Conservation (phyloP, 768 basidiomycete genomes). For the Psilocybe tampanensis region DNA sequence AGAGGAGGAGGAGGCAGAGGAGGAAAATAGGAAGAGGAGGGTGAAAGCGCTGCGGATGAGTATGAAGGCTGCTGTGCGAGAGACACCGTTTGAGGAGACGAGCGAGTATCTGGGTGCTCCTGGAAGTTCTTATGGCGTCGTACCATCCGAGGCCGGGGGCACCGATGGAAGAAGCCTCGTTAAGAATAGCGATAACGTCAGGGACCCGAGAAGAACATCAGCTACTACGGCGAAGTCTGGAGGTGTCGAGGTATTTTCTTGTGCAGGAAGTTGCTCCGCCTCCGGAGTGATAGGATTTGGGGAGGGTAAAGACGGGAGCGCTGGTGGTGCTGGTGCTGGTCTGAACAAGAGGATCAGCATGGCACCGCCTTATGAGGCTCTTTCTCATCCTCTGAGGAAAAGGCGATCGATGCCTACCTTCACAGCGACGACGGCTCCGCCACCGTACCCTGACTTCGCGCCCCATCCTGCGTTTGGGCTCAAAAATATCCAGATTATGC, state of each 20-base stretch:
- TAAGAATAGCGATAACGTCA: not conserved
- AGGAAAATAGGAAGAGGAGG: not conserved
- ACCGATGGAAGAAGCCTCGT: not conserved
- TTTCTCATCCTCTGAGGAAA: constrained; percentile 49
- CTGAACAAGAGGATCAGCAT: constrained; percentile 31
- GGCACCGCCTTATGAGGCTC: constrained; percentile 31
- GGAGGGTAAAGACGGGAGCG: not conserved
- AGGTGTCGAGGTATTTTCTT: not conserved
- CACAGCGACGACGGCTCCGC: constrained; percentile 56
- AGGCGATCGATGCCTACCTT: constrained; percentile 74
- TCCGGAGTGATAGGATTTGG: not conserved
- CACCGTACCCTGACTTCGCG: constrained; percentile 47
- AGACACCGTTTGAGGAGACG: not conserved
- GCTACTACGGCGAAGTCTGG: not conserved
- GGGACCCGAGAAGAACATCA: not conserved
- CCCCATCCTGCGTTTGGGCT: constrained; percentile 14
- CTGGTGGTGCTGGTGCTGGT: not conserved
- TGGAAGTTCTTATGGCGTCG: too few species aligned
- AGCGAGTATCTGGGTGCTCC: not conserved
- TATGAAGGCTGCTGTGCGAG: constrained; percentile 1
- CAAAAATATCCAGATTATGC: constrained; percentile 33
- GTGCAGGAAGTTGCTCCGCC: not conserved
- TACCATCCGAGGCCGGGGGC: too few species aligned
- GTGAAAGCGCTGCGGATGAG: constrained; percentile 1
- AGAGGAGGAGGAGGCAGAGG: constrained; percentile 13